Evolutionary conservation across 805 yeast species (phyloP), one percentile per base, ranked within the genome.

Genomic region (Cyberlindnera mrakii): DNA sequence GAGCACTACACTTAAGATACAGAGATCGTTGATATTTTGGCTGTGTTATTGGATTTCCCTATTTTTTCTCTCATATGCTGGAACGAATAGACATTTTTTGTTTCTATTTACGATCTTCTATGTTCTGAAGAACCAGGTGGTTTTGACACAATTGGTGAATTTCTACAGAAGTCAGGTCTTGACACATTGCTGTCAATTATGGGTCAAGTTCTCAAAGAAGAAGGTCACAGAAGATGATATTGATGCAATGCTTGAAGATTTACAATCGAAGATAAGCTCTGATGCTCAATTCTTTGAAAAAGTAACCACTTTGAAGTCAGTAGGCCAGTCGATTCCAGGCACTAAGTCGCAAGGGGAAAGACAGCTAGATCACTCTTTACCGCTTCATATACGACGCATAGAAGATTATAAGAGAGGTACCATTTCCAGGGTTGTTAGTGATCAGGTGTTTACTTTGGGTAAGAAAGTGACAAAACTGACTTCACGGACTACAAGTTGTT

Each of bases 41-140:
- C 16, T 47, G 8, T 20, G 43, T 1, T 54, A 55, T 39, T 55
- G 59, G 59, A 40, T 48, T 3, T 18, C 47, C 2, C 30, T 48
- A 3, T 44, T 44, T 17, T 18, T 55, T 3, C 43, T 45, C 11
- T 37, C 40, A 5, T 20, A 45, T 5, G 35, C 48, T 4, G 47
- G 46, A 14, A 42, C 52, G 31, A 52, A 52, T 31, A n/a, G 33
- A 33, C 58, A 52, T 30, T 39, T 49, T 5, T 45, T 46, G 20
- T 25, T 37, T 16, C 19, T 46, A 6, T 41, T 55, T 31, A 43
- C 54, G 1, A n/a, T 42, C 6, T 33, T 48, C 16, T 55, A 49
- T 35, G 33, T 39, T 14, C 16, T 44, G n/a, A 40, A 39, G 19
- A 41, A 42, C 16, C 29, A 29, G 0, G 33, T 32, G 5, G 37